These are phyloP conservation scores for Wickerhamomyces ciferrii DNA, from an alignment of 805 yeast genomes.

Conservation along the genomic window DNA sequence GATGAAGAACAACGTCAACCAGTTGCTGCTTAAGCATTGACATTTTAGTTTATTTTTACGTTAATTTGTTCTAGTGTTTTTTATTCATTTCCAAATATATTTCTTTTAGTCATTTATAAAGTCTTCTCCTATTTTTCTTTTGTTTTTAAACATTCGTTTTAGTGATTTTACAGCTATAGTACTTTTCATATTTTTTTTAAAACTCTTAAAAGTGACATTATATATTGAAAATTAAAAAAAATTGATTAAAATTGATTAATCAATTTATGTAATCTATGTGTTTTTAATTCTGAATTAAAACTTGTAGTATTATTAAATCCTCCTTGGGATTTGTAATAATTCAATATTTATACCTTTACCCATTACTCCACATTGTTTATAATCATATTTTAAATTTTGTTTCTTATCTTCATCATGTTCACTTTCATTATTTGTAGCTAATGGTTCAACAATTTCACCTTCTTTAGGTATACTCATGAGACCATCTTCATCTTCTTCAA, in stretches of 20 bases:
- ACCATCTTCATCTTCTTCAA: constrained; percentile 2
- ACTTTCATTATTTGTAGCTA: neutral
- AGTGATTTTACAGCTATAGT: too few relatives aligned
- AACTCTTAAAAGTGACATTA: too few relatives aligned
- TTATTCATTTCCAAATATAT: neutral
- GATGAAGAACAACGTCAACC: constrained; percentile 26
- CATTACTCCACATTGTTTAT: constrained; percentile 8
- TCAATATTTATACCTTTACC: constrained; percentile 16
- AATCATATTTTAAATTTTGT: constrained; percentile 13
- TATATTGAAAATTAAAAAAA: too few relatives aligned
- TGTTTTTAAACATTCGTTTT: too few relatives aligned
- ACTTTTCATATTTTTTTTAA: too few relatives aligned
- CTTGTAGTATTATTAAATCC: neutral
- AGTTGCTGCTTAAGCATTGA: constrained; percentile 17
- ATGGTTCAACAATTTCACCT: constrained; percentile 5
- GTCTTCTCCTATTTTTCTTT: too few relatives aligned
- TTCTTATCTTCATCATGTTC: constrained; percentile 9
- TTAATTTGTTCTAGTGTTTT: neutral
- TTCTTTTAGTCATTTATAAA: neutral
- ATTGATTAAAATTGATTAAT: too few relatives aligned
- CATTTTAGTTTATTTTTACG: neutral
- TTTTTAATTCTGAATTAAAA: neutral
- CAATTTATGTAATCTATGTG: neutral
- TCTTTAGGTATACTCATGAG: constrained; percentile 12
- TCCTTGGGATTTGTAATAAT: constrained; percentile 12